Evolutionary conservation across 768 basidiomycete species (phyloP).

Genomic region (Ramaria sp.): DNA sequence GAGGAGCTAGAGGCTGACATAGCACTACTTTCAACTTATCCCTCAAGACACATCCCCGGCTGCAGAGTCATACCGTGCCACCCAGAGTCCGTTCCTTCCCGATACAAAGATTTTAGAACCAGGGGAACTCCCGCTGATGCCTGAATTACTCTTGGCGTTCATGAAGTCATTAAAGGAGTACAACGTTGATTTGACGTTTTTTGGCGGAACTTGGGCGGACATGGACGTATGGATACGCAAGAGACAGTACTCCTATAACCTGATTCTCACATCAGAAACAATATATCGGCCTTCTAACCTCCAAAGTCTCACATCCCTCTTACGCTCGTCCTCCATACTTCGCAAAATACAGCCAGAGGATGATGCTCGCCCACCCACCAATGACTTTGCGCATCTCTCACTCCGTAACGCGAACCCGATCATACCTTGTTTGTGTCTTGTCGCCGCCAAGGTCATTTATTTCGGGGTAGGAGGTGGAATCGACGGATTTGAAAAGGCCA

Average conservation of each 20-base stretch:
- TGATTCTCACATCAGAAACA: slow-evolving; percentile 86
- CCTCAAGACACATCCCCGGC: slow-evolving; percentile 51
- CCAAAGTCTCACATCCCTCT: slow-evolving; percentile 41
- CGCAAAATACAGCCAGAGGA: neutral
- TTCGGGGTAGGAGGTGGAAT: slow-evolving; percentile 94
- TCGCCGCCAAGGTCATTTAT: slow-evolving; percentile 87
- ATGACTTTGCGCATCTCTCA: neutral
- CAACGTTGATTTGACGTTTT: slow-evolving; percentile 59
- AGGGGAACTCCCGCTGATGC: slow-evolving; percentile 58
- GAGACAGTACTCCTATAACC: slow-evolving; percentile 35
- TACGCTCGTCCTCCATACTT: neutral
- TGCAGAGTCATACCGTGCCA: slow-evolving; percentile 33
- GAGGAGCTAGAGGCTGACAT: neutral
- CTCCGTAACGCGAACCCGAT: slow-evolving; percentile 1
- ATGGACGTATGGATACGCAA: slow-evolving; percentile 14
- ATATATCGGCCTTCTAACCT: slow-evolving; percentile 71
- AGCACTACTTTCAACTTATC: neutral
- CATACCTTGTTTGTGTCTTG: slow-evolving; percentile 41
- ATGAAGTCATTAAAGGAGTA: slow-evolving; percentile 39
- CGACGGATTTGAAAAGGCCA: slow-evolving; percentile 52
- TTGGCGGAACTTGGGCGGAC: slow-evolving; percentile 65
- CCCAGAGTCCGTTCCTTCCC: slow-evolving; percentile 15
- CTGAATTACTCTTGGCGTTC: slow-evolving; percentile 57
- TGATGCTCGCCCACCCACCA: neutral
- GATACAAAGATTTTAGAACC: slow-evolving; percentile 24